These are phyloP conservation scores for Hericium erinaceus DNA, from an alignment of 768 basidiomycete genomes.

Conservation along the genomic window DNA sequence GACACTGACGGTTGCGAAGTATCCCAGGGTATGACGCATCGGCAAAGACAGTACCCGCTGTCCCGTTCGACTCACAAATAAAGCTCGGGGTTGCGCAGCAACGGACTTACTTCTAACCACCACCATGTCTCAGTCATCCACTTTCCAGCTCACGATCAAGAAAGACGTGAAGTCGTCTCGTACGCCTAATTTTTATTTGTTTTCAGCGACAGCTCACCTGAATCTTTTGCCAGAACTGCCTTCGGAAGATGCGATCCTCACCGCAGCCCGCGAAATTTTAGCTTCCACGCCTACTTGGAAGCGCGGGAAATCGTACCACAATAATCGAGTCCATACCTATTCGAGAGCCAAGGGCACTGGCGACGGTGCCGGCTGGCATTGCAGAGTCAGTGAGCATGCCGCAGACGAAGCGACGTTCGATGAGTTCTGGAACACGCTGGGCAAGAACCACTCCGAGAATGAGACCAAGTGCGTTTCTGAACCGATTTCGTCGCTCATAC, in stretches of 20 bases:
- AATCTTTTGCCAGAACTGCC: no score
- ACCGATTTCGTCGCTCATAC: background rate
- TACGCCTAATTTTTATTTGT: constrained; percentile 16
- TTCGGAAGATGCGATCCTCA: constrained; percentile 45
- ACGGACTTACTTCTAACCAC: background rate
- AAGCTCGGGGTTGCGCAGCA: background rate
- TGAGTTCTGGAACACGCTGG: constrained; percentile 62
- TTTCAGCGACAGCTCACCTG: no score
- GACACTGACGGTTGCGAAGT: background rate
- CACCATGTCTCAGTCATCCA: constrained; percentile 14
- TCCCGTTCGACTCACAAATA: background rate
- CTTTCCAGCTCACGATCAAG: constrained; percentile 28
- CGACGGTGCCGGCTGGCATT: constrained; percentile 60
- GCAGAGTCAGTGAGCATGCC: constrained; percentile 57
- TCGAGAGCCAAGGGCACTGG: constrained; percentile 40
- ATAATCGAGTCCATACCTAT: constrained; percentile 45
- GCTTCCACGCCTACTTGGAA: constrained; percentile 55
- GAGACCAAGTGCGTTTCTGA: constrained; percentile 49
- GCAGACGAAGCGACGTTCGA: constrained; percentile 64
- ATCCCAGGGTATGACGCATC: no score
- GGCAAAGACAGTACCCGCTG: background rate
- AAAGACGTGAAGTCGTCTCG: constrained; percentile 29
- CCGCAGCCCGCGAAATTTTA: constrained; percentile 45
- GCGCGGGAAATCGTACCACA: constrained; percentile 52
- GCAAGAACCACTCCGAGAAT: constrained; percentile 53